phyloP scores from a whole-genome alignment of 768 basidiomycete species.

The Lactarius sp. region DNA sequence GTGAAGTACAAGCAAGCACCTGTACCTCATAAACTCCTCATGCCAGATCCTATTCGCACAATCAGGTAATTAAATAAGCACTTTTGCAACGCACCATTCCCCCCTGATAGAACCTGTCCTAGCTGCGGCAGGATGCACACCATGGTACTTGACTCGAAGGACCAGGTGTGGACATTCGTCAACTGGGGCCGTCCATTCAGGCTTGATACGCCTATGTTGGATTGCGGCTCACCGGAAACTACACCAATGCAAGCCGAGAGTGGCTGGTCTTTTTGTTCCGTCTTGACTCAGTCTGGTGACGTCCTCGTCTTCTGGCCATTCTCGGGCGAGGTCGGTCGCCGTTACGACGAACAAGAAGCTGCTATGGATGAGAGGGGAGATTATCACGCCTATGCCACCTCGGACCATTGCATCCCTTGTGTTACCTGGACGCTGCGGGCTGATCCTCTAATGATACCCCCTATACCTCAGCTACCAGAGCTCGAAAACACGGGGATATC shows the following conservation, averaged over 20 bases:
- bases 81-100: not conserved
- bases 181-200: conserved; percentile 78
- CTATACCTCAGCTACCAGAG: conserved; percentile 55
- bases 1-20: conserved; percentile 45
- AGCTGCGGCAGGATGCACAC: conserved; percentile 80
- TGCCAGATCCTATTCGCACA: conserved; percentile 55
- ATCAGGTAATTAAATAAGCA: conserved; percentile 49
- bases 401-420: conserved; percentile 51
- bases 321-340: conserved; percentile 38
- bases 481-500: conserved; percentile 34
- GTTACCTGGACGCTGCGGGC: conserved; percentile 50
- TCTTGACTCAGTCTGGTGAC: conserved; percentile 66
- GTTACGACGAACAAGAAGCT: conserved; percentile 37
- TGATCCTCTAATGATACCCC: conserved; percentile 55
- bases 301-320: conserved; percentile 76
- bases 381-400: conserved; percentile 33
- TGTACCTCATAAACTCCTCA: conserved; percentile 51
- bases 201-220: conserved; percentile 39
- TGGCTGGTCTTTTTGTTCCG: conserved; percentile 76
- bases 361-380: conserved; percentile 43
- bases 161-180: conserved; percentile 67
- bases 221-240: conserved; percentile 42
- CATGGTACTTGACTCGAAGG: conserved; percentile 53
- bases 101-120: conserved; percentile 6
- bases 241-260: conserved; percentile 62